Percentiles rank a stretch among this genome's conserved stretches.
These are phyloP conservation scores for Beauveria sp. DNA, from an alignment of 2,329 filamentous ascomycete species.

Conservation along the genomic window DNA sequence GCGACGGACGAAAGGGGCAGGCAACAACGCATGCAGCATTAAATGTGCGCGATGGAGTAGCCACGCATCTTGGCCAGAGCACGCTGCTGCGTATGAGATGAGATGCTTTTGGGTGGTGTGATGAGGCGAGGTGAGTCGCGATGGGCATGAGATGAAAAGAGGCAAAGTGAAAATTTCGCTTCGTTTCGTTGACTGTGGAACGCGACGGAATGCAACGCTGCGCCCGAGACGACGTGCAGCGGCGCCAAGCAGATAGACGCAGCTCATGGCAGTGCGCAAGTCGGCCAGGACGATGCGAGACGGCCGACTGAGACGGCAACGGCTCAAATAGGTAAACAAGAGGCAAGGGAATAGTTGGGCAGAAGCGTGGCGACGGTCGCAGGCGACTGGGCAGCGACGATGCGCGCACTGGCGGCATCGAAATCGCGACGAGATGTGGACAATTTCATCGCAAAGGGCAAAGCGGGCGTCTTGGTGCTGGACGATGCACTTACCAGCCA, in stretches of 20 bases:
- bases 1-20: background rate
- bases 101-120: background rate
- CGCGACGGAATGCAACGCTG: background rate
- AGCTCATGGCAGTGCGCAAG: background rate
- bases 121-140: constrained; percentile 10
- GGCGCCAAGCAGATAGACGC: background rate
- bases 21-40: background rate
- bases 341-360: background rate
- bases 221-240: background rate
- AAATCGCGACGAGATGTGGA: constrained; percentile 7
- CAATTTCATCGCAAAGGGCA: constrained; percentile 11
- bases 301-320: background rate
- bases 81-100: background rate
- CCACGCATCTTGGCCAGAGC: background rate
- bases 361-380: background rate
- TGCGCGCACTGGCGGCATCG: constrained; percentile 8
- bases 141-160: background rate
- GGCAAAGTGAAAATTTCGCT: background rate
- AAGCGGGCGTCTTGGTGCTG: constrained; percentile 10
- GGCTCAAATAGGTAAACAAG: background rate
- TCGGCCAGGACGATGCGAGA: background rate
- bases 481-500: constrained; percentile 31
- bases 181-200: background rate
- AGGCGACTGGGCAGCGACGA: background rate
- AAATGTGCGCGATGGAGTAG: background rate